Evolutionary conservation across 208 protist genomes (phyloP).

Genomic region (Wallacemonas rigidus): DNA sequence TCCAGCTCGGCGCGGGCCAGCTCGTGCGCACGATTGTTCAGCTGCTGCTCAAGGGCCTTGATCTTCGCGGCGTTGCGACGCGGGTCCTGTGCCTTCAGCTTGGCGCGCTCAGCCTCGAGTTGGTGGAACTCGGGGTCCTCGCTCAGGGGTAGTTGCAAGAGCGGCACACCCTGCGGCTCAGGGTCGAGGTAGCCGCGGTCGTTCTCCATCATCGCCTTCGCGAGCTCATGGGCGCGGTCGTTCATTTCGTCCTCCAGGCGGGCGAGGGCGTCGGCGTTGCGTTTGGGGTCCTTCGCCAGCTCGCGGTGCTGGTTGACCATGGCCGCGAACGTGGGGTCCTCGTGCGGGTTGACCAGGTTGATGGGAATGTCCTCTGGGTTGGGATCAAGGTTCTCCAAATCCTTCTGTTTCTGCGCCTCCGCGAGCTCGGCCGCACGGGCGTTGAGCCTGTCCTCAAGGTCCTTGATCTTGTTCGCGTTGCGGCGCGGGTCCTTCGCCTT

Average conservation of each 20-base stretch:
- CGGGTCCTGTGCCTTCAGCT: constrained; percentile 66
- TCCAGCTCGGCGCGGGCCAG: constrained; percentile 43
- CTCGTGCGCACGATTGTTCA: constrained; percentile 69
- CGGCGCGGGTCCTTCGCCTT: constrained; percentile 62
- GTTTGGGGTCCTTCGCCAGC: constrained; percentile 42
- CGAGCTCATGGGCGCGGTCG: constrained; percentile 61
- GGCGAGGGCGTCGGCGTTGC: constrained; percentile 41
- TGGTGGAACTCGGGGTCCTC: constrained; percentile 63
- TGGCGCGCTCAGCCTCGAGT: constrained; percentile 66
- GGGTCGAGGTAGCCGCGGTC: constrained; percentile 57
- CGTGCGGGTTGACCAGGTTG: constrained; percentile 49
- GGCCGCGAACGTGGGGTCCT: constrained; percentile 52
- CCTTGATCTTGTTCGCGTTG: constrained; percentile 67
- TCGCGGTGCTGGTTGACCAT: constrained; percentile 60
- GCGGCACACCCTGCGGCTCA: constrained; percentile 59
- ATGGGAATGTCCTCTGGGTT: constrained; percentile 67
- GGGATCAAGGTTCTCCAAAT: constrained; percentile 57
- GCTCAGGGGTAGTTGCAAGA: constrained; percentile 60
- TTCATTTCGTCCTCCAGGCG: constrained; percentile 69
- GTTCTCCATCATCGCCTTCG: constrained; percentile 43
- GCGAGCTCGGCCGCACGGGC: constrained; percentile 68
- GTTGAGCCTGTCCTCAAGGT: constrained; percentile 63
- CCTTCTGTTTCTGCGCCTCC: constrained; percentile 53
- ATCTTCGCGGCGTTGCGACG: constrained; percentile 53
- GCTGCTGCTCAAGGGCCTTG: constrained; percentile 58